Base-by-base conservation (phyloP, 148 eudicot species). In the Nyssa sinensis region DNA sequence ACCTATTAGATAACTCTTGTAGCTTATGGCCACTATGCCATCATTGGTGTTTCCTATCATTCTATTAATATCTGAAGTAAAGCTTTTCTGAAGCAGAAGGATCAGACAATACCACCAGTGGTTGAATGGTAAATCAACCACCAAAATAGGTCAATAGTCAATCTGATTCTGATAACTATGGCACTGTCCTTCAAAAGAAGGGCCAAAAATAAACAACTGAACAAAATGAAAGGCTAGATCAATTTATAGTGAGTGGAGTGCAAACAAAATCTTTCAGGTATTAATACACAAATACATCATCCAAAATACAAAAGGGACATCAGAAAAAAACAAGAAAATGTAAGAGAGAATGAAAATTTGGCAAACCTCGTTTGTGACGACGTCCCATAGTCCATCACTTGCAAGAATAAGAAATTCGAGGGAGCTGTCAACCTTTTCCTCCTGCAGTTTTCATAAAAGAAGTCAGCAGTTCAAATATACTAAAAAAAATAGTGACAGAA, bases 341-440 rank as follows among this genome's bases (percentile, higher is more conserved):
- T 13, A 19, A 51, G 58, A 55, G 14, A 55, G 19, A 21, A 7
- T 55, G 25, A 55, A 55, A 55, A 23, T 8, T 44, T 55, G 37
- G 51, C 81, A 75, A 44, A 92, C 97, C 89, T 93, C 98, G 73
- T 93, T 93, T 35, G 94, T 73, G 35, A 93, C 97, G 23, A 91
- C 98, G 64, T 93, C 98, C 98, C 98, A 93, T 58, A 93, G 84
- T 28, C 98, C 98, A 47, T 93, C 98, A 65, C 98, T 93, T 49
- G 98, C 98, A 75, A 91, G 94, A 75, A 93, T 93, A 69, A 93
- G 92, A 79, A 93, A 93, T 84, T 93, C 98, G 2, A 93, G 91
- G 62, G 96, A 84, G 80, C 84, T 75, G 77, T 91, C 97, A 68
- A 93, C 93, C 79, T 77, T 89, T 77, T 89, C 96, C 77, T 91